Conservation (phyloP, 2,329 filamentous ascomycete genomes). For the Alternaria dauci region DNA sequence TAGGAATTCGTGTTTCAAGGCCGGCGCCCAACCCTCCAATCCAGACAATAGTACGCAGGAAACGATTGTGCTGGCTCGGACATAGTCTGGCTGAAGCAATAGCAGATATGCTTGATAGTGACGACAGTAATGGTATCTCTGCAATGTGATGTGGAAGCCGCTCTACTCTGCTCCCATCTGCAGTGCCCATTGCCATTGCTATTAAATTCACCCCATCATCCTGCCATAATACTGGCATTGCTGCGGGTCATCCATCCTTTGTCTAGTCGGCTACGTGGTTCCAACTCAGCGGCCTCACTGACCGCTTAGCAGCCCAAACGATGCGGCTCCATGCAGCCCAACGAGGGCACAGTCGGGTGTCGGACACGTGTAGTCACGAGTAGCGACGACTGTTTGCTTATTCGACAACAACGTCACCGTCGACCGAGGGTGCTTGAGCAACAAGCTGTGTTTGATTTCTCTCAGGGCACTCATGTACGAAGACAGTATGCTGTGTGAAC, state of each 20-base stretch:
- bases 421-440: not conserved
- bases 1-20: slow-evolving; percentile 19
- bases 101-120: slow-evolving; percentile 14
- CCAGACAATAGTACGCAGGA: slow-evolving; percentile 42
- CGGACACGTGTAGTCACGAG: slow-evolving; percentile 26
- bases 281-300: slow-evolving; percentile 22
- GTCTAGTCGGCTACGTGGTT: slow-evolving; percentile 30
- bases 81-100: slow-evolving; percentile 40
- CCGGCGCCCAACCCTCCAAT: slow-evolving; percentile 47
- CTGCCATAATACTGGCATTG: not conserved
- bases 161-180: slow-evolving; percentile 15
- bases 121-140: slow-evolving; percentile 8
- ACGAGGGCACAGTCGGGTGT: slow-evolving; percentile 15
- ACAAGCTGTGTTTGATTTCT: not conserved
- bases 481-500: not conserved
- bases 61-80: slow-evolving; percentile 37
- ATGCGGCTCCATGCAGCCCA: slow-evolving; percentile 28
- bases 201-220: slow-evolving; percentile 15
- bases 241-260: slow-evolving; percentile 3
- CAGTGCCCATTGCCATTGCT: slow-evolving; percentile 14
- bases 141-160: slow-evolving; percentile 4
- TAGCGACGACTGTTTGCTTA: slow-evolving; percentile 4
- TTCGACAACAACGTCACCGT: slow-evolving; percentile 6
- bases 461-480: not conserved
- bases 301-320: slow-evolving; percentile 28